Percentiles rank a stretch among this genome's conserved stretches.
These are phyloP conservation scores for Colletotrichum sojae DNA, from an alignment of 2,329 filamentous ascomycete species.

Conservation along the genomic window DNA sequence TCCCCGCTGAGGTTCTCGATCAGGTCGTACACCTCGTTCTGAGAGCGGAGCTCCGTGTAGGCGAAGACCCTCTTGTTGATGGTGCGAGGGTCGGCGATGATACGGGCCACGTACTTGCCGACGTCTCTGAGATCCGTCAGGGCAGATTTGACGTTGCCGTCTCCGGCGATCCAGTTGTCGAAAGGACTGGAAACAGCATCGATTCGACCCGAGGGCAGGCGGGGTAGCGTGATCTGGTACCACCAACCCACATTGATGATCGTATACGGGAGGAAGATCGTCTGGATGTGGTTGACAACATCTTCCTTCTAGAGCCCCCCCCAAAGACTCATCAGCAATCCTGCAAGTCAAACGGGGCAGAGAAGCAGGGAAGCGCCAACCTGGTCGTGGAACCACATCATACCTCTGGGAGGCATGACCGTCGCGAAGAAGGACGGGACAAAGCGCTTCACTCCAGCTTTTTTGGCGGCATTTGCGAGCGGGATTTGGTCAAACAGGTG, in stretches of 20 bases:
- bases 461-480: constrained; percentile 63
- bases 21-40: constrained; percentile 61
- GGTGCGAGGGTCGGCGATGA: constrained; percentile 66
- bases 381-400: constrained; percentile 44
- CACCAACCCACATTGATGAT: constrained; percentile 72
- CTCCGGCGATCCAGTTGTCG: constrained; percentile 57
- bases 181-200: not conserved
- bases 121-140: constrained; percentile 67
- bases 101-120: constrained; percentile 64
- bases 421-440: constrained; percentile 66
- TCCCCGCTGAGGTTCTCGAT: constrained; percentile 65
- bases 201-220: constrained; percentile 47
- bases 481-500: constrained; percentile 58
- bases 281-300: constrained; percentile 63
- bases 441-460: constrained; percentile 65
- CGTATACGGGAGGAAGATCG: constrained; percentile 66
- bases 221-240: constrained; percentile 61
- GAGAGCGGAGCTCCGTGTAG: constrained; percentile 60
- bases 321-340: not conserved
- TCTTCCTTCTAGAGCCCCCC: constrained; percentile 57
- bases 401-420: constrained; percentile 56
- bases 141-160: constrained; percentile 59
- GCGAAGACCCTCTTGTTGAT: constrained; percentile 66
- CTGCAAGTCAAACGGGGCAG: not conserved
- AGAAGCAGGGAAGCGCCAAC: constrained; percentile 27